phyloP scores from a whole-genome alignment of 106 monocot species.

The Alisma plantagoaquatica region DNA sequence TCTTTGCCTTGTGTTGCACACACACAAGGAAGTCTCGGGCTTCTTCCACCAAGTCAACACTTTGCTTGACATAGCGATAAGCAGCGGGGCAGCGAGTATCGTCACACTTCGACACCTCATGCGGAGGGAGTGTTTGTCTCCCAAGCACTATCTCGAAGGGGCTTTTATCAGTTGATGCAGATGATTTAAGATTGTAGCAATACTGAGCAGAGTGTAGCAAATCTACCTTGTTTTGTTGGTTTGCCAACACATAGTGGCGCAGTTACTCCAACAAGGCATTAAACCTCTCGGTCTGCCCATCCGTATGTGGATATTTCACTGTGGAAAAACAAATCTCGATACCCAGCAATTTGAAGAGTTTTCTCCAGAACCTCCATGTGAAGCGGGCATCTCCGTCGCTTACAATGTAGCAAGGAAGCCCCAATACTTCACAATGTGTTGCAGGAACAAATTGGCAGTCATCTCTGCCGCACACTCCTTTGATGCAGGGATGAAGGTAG shows the following conservation, averaged over 20 bases:
- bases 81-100: neutral
- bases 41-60: neutral
- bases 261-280: slow-evolving; percentile 3
- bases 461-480: neutral
- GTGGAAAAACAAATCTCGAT: slow-evolving; percentile 1
- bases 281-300: neutral
- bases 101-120: neutral
- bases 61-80: neutral
- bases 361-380: neutral
- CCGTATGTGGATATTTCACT: neutral
- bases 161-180: neutral
- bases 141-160: neutral
- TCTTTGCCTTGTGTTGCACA: neutral
- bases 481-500: neutral
- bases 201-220: slow-evolving; percentile 3
- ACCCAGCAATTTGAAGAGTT: neutral
- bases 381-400: slow-evolving; percentile 1
- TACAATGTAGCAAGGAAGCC: slow-evolving; percentile 1
- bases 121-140: neutral
- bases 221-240: neutral
- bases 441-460: neutral
- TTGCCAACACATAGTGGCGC: neutral
- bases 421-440: slow-evolving; percentile 5
- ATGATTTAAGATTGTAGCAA: neutral
- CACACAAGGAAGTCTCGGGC: neutral